A percentile compares a stretch with the other conserved stretches of the same genome.
Conservation (phyloP, 2,329 filamentous ascomycete genomes). For the Akanthomyces muscarius region DNA sequence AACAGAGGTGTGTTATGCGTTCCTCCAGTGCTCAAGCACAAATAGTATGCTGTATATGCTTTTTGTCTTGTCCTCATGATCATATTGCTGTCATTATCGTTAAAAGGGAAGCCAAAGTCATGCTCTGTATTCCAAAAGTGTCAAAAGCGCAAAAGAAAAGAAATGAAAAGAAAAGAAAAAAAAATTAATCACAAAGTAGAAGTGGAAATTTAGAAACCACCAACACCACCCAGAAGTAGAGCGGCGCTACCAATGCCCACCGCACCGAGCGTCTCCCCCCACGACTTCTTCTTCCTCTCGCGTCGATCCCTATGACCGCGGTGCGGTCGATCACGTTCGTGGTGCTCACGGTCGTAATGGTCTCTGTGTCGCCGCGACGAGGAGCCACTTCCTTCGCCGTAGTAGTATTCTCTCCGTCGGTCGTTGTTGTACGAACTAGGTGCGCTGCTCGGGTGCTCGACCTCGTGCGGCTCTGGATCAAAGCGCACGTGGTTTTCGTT, state of each 20-base stretch:
- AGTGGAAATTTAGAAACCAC: constrained; percentile 24
- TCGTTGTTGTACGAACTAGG: constrained; percentile 31
- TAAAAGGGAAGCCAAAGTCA: not conserved
- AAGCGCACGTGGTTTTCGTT: constrained; percentile 56
- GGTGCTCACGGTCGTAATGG: constrained; percentile 20
- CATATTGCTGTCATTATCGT: not conserved
- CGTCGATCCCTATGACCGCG: constrained; percentile 26
- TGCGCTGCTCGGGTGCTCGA: constrained; percentile 31
- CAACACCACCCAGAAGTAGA: constrained; percentile 50
- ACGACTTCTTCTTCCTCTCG: constrained; percentile 40
- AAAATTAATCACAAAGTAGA: not conserved
- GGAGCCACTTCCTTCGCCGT: constrained; percentile 26
- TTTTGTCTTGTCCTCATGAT: not conserved
- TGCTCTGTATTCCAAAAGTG: constrained; percentile 1
- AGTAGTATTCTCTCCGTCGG: constrained; percentile 24
- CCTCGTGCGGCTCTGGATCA: constrained; percentile 44
- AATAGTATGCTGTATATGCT: not conserved
- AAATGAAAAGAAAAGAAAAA: not conserved
- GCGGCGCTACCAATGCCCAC: constrained; percentile 60
- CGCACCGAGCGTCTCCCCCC: constrained; percentile 52
- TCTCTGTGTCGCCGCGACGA: constrained; percentile 23
- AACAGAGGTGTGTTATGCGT: not conserved
- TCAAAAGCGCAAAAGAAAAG: not conserved
- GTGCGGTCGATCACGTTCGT: constrained; percentile 35
- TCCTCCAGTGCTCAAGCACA: not conserved